A percentile compares a stretch with the other conserved stretches of the same genome.
These are phyloP conservation scores for Hypoxylon rickii DNA, from an alignment of 495 filamentous ascomycete genomes.

Conservation along the genomic window DNA sequence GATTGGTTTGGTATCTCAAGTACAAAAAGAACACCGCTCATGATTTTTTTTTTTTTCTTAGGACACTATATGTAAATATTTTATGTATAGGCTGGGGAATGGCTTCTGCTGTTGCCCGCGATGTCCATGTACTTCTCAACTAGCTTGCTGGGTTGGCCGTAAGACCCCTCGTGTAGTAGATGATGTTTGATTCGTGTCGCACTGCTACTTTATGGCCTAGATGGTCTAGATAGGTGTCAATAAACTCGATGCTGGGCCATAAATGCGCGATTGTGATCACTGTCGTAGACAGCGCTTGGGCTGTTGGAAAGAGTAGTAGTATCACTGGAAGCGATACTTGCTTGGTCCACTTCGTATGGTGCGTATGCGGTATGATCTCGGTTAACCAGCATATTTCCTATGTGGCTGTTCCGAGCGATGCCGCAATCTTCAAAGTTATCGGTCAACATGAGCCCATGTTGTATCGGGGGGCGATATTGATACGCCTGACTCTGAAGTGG, in stretches of 20 bases:
- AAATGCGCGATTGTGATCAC: conserved; percentile 45
- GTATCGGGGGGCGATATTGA: conserved; percentile 12
- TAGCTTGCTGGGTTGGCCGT: conserved; percentile 11
- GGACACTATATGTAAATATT: no score
- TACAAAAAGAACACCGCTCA: conserved; percentile 33
- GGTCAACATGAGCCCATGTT: conserved; percentile 21
- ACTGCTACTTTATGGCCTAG: no score
- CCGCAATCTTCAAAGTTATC: conserved; percentile 18
- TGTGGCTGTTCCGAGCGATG: conserved; percentile 14
- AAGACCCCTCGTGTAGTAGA: no score
- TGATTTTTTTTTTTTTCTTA: conserved; percentile 6
- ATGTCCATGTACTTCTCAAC: conserved; percentile 6
- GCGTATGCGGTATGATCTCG: conserved; percentile 43
- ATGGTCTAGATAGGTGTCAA: no score
- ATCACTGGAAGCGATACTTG: conserved; percentile 43
- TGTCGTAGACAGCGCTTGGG: conserved; percentile 48
- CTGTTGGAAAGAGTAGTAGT: conserved; percentile 37
- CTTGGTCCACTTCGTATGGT: conserved; percentile 53
- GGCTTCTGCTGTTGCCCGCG: conserved; percentile 1
- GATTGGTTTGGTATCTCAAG: conserved; percentile 37
- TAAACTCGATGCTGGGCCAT: conserved; percentile 50
- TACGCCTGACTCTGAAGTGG: conserved; percentile 39
- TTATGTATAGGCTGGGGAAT: neutral
- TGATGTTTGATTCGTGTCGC: neutral
- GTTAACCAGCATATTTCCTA: conserved; percentile 17